Evolutionary conservation across 1,284 basidiomycete species (phyloP), one percentile per base, ranked within the genome.

Genomic region (Coriolopsis trogii): DNA sequence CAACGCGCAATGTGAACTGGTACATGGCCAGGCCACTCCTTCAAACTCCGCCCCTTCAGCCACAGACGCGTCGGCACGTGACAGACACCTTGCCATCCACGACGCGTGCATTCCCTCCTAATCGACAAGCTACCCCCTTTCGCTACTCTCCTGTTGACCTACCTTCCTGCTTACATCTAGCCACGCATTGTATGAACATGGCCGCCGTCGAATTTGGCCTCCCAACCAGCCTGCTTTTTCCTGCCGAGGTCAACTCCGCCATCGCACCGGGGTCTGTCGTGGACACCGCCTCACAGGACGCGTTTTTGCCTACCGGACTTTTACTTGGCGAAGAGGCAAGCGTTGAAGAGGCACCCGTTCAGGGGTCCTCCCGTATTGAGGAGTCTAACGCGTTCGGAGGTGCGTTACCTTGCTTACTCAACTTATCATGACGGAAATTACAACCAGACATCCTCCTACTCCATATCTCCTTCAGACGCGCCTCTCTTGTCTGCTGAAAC

Each of bases 61-160:
- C 56, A 58, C 56, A 55, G 50, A 55, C 56, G 56, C 56, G 56
- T 58, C 48, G 39, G 28, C 42, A 21, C 41, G 23, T 16, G 20
- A 20, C 21, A 20, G 12, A 15, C 30, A 30, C 36, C 25, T 23
- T 30, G 28, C 12, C 21, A 29, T 28, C 18, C 8, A 13, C 26
- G 15, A 40, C 20, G 20, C 38, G 38, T 28, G 24, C 34, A 26
- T 37, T 18, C 31, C 30, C 20, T n/a, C n/a, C n/a, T n/a, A n/a
- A 4, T 13, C 16, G 8, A 30, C 28, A 16, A 31, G 3, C 3
- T 10, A 12, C 6, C 8, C 20, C 16, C 21, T 25, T 21, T 25
- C 13, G 6, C n/a, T 29, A 10, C 24, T 16, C 5, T 13, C 15
- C 13, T 21, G 10, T 26, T 12, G 25, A 7, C 16, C 8, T 2